Evolutionary conservation across 305 asterid species (phyloP).

Genomic region (Fraxinus dipetala): DNA sequence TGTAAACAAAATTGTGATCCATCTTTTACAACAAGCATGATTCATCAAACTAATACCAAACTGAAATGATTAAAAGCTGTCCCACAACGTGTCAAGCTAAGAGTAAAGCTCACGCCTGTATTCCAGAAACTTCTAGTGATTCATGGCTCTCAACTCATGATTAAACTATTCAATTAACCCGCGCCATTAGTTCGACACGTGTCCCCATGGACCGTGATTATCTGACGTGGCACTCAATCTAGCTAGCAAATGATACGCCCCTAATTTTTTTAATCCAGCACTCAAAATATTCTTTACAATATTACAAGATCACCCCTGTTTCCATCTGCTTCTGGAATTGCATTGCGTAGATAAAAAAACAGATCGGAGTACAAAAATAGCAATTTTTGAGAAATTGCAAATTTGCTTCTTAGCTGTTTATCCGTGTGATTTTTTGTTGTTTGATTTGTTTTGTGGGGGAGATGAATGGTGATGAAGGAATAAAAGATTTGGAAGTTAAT

Average conservation of each 20-base stretch:
- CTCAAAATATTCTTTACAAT: not conserved
- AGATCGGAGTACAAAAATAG: not conserved
- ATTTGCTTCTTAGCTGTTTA: not conserved
- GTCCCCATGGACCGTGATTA: constrained; percentile 12
- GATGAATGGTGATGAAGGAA: constrained; percentile 33
- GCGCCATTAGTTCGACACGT: not conserved
- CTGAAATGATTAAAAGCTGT: not conserved
- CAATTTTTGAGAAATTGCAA: not conserved
- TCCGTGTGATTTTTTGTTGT: not conserved
- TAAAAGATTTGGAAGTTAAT: constrained; percentile 15
- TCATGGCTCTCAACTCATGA: constrained; percentile 17
- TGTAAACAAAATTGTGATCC: too few relatives aligned
- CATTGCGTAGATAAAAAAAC: not conserved
- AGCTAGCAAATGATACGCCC: constrained; percentile 55
- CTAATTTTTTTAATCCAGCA: not conserved
- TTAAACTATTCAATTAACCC: not conserved
- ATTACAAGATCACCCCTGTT: not conserved
- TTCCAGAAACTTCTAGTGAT: constrained; percentile 46
- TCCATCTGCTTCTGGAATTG: constrained; percentile 18
- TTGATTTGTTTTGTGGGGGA: not conserved
- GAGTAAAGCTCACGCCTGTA: constrained; percentile 23
- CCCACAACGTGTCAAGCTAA: constrained; percentile 33
- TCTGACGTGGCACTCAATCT: constrained; percentile 51
- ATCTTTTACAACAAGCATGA: too few relatives aligned
- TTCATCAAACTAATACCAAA: too few relatives aligned